These are phyloP conservation scores for Atractiella rhizophila DNA, from an alignment of 768 basidiomycete genomes.

Conservation along the genomic window DNA sequence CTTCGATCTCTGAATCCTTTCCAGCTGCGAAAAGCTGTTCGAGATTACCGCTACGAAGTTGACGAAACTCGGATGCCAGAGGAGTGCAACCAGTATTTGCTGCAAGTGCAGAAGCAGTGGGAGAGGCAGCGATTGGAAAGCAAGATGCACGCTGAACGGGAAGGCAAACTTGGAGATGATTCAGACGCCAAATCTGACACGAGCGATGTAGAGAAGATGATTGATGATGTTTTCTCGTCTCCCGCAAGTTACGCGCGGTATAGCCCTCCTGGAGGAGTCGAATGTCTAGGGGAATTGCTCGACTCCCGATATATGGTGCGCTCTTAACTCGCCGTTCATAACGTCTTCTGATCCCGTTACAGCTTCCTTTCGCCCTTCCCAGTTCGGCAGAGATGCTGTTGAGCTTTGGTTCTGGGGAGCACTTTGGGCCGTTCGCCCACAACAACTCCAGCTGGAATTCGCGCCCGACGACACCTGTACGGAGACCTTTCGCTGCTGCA, in stretches of 20 bases:
- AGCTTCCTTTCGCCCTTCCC: slow-evolving; percentile 13
- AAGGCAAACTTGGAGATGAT: not conserved
- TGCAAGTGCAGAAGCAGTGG: slow-evolving; percentile 92
- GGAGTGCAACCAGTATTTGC: slow-evolving; percentile 80
- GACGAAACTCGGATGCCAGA: slow-evolving; percentile 79
- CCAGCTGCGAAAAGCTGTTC: slow-evolving; percentile 83
- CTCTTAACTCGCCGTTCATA: slow-evolving; percentile 21
- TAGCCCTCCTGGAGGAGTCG: slow-evolving; percentile 51
- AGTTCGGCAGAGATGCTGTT: slow-evolving; percentile 11
- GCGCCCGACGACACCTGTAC: not conserved
- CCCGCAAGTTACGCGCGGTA: slow-evolving; percentile 35
- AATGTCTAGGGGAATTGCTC: slow-evolving; percentile 64
- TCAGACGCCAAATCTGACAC: slow-evolving; percentile 12
- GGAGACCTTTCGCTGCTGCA: not conserved
- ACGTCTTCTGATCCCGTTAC: not conserved
- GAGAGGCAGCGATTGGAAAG: slow-evolving; percentile 65
- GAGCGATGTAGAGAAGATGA: slow-evolving; percentile 47
- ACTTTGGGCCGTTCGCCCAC: slow-evolving; percentile 8
- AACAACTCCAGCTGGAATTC: not conserved
- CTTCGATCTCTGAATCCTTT: slow-evolving; percentile 72
- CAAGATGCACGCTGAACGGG: slow-evolving; percentile 20
- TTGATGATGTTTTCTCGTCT: slow-evolving; percentile 19
- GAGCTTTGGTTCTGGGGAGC: slow-evolving; percentile 5
- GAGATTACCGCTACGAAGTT: slow-evolving; percentile 66
- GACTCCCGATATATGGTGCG: slow-evolving; percentile 87